These are phyloP conservation scores for Cyclanthera cordifolia DNA, from an alignment of 306 rosid species.

Conservation along the genomic window DNA sequence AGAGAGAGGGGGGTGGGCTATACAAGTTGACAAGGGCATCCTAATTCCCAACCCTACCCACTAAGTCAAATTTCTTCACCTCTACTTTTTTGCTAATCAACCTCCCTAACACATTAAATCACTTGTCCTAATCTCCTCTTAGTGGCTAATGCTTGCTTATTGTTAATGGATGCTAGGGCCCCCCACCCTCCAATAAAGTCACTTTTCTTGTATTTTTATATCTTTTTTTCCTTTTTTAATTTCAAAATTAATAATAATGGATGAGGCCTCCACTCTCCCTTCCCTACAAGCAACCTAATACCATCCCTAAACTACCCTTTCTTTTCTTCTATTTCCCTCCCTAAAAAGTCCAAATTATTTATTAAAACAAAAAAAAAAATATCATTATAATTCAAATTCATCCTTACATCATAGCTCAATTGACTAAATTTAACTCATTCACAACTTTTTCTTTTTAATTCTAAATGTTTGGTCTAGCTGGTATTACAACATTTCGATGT, in stretches of 20 bases:
- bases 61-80: conserved; percentile 32
- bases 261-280: not conserved
- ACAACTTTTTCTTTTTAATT: too few relatives aligned
- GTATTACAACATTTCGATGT: too few relatives aligned
- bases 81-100: conserved; percentile 39
- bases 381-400: not conserved
- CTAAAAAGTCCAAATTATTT: not conserved
- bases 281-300: not conserved
- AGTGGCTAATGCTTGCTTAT: conserved; percentile 52
- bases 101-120: conserved; percentile 55
- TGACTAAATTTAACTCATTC: not conserved
- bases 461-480: too few relatives aligned
- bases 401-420: not conserved
- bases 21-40: conserved; percentile 70
- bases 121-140: conserved; percentile 62
- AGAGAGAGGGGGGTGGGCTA: conserved; percentile 15
- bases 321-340: too few relatives aligned
- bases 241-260: conserved; percentile 7
- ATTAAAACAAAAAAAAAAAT: too few relatives aligned
- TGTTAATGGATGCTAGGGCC: conserved; percentile 40
- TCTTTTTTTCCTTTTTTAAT: not conserved
- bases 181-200: conserved; percentile 66
- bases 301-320: not conserved
- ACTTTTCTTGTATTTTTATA: conserved; percentile 19
- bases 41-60: conserved; percentile 44